Percentiles rank a stretch among this genome's conserved stretches.
phyloP scores from a whole-genome alignment of 106 monocot genomes.

The Narthecium ossifragum region DNA sequence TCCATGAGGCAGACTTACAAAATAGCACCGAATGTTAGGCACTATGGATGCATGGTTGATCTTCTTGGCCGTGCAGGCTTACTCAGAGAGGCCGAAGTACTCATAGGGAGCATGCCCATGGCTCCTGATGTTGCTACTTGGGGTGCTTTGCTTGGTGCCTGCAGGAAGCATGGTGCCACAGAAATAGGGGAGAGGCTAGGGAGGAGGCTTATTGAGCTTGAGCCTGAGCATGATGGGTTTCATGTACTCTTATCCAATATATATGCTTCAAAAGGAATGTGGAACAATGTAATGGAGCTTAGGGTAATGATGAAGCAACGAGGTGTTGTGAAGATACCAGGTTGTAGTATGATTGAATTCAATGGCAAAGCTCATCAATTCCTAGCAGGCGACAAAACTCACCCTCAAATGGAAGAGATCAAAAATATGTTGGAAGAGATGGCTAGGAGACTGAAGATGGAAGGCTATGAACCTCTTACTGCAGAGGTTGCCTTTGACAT shows the following conservation, averaged over 20 bases:
- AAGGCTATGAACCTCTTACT: conserved; percentile 8
- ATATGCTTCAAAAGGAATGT: conserved; percentile 33
- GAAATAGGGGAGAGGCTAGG: conserved; percentile 28
- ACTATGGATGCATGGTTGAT: conserved; percentile 47
- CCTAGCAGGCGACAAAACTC: conserved; percentile 1
- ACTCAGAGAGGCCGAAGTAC: conserved; percentile 32
- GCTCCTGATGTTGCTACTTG: conserved; percentile 37
- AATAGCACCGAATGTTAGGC: conserved; percentile 28
- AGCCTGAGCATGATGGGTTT: conserved; percentile 28
- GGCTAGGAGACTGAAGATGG: background rate
- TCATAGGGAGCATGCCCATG: conserved; percentile 36
- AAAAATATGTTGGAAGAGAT: conserved; percentile 9
- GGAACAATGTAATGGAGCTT: conserved; percentile 19
- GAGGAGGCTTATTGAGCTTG: conserved; percentile 22
- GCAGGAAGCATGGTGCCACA: conserved; percentile 29
- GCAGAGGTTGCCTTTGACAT: conserved; percentile 9
- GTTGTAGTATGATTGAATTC: conserved; percentile 33
- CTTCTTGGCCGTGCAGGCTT: conserved; percentile 31
- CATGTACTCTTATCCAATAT: conserved; percentile 31
- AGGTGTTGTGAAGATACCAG: conserved; percentile 26
- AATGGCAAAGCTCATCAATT: conserved; percentile 19
- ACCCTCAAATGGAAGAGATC: conserved; percentile 8
- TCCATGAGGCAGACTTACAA: conserved; percentile 50
- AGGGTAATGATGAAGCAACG: conserved; percentile 28
- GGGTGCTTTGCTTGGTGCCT: conserved; percentile 38